These are phyloP conservation scores for Harringtonia aguacate DNA, from an alignment of 2,329 filamentous ascomycete genomes.

Conservation along the genomic window DNA sequence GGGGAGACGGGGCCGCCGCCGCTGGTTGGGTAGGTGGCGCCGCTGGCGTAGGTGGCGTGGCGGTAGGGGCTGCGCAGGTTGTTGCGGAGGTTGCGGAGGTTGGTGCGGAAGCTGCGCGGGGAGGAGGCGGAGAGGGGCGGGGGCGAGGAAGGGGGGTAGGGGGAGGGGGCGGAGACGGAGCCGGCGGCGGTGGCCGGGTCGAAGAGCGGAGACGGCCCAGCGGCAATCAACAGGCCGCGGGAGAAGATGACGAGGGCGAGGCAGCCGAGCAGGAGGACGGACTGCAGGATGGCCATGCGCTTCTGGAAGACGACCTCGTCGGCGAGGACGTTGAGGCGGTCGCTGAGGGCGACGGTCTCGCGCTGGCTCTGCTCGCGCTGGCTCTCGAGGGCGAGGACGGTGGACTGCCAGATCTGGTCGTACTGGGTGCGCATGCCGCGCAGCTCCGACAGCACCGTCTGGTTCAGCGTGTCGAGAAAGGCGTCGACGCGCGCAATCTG, in stretches of 20 bases:
- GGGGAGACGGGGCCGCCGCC: neutral
- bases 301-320: conserved; percentile 85
- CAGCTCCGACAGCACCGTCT: conserved; percentile 73
- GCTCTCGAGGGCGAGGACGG: conserved; percentile 79
- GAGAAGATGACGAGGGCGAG: conserved; percentile 81
- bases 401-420: conserved; percentile 94
- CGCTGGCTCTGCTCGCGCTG: conserved; percentile 76
- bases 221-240: conserved; percentile 27
- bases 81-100: conserved; percentile 6
- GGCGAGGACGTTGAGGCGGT: conserved; percentile 76
- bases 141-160: conserved; percentile 9
- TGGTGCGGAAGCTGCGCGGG: conserved; percentile 2
- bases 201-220: conserved; percentile 8
- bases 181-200: neutral
- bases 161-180: conserved; percentile 17
- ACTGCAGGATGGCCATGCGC: conserved; percentile 87
- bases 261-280: conserved; percentile 74
- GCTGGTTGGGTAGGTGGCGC: neutral
- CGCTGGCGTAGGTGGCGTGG: neutral
- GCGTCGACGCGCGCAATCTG: conserved; percentile 73
- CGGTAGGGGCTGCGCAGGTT: conserved; percentile 5
- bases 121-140: conserved; percentile 11
- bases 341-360: conserved; percentile 72
- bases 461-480: conserved; percentile 79
- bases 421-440: conserved; percentile 73